Evolutionary conservation across 805 yeast species (phyloP).

Genomic region (Komagataella pseudopastoris): DNA sequence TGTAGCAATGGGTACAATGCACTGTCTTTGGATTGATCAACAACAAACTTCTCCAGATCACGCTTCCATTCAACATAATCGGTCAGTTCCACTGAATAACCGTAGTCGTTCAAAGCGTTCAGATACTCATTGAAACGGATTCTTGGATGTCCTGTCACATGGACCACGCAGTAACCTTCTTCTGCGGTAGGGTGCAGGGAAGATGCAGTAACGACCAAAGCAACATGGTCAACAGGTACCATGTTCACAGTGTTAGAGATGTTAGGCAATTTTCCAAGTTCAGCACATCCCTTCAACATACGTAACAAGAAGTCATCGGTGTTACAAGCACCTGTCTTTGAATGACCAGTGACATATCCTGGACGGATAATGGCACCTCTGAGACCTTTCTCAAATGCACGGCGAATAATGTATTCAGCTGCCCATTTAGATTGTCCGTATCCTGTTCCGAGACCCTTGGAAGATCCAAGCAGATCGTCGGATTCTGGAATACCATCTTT

Average conservation of each 20-base stretch:
- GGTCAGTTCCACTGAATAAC: slow-evolving; percentile 49
- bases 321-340: slow-evolving; percentile 76
- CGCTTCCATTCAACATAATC: slow-evolving; percentile 74
- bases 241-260: slow-evolving; percentile 82
- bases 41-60: slow-evolving; percentile 63
- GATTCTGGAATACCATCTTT: slow-evolving; percentile 64
- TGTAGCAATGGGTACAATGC: slow-evolving; percentile 91
- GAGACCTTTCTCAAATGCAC: slow-evolving; percentile 80
- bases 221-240: slow-evolving; percentile 98
- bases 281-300: slow-evolving; percentile 89
- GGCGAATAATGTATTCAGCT: slow-evolving; percentile 78
- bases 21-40: slow-evolving; percentile 59
- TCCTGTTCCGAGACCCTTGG: slow-evolving; percentile 75
- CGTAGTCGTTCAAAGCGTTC: slow-evolving; percentile 50
- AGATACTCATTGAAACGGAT: slow-evolving; percentile 67
- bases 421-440: slow-evolving; percentile 99
- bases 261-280: slow-evolving; percentile 76
- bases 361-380: slow-evolving; percentile 88
- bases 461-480: slow-evolving; percentile 75
- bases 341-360: slow-evolving; percentile 88
- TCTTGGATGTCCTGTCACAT: slow-evolving; percentile 97
- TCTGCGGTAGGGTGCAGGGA: slow-evolving; percentile 53
- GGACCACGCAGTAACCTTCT: slow-evolving; percentile 47
- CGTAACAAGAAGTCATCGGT: slow-evolving; percentile 94
- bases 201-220: slow-evolving; percentile 75